These are phyloP conservation scores for Microbotryum silenes-acaulis DNA, from an alignment of 1,284 basidiomycete species.

Conservation along the genomic window DNA sequence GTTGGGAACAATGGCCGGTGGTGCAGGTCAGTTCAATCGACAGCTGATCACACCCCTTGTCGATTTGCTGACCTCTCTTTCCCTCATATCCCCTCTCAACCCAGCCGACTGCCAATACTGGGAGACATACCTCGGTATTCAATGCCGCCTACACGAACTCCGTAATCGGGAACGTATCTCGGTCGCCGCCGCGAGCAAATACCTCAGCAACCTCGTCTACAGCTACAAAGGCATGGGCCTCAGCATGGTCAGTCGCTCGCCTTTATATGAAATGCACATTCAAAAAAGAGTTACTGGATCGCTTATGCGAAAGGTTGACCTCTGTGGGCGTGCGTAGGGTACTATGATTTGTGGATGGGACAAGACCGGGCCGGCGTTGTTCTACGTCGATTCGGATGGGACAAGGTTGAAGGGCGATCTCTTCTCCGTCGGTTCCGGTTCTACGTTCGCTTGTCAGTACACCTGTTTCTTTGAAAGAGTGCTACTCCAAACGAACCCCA, in stretches of 20 bases:
- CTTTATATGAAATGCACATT: too few species aligned
- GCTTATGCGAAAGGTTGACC: too few species aligned
- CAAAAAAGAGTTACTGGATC: too few species aligned
- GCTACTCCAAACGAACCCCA: too few species aligned
- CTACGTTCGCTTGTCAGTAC: slow-evolving; percentile 77
- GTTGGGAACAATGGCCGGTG: slow-evolving; percentile 97
- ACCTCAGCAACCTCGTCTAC: slow-evolving; percentile 94
- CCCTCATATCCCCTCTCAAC: background rate
- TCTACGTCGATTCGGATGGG: slow-evolving; percentile 98
- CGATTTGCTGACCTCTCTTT: background rate
- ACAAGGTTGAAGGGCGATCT: slow-evolving; percentile 90
- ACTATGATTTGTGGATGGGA: slow-evolving; percentile 99
- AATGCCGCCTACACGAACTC: slow-evolving; percentile 93
- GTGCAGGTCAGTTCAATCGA: slow-evolving; percentile 60
- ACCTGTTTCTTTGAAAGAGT: background rate
- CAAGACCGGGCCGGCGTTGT: slow-evolving; percentile 97
- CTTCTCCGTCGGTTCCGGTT: slow-evolving; percentile 97
- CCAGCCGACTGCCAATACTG: slow-evolving; percentile 87
- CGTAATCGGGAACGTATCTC: slow-evolving; percentile 96
- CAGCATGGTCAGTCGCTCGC: slow-evolving; percentile 65
- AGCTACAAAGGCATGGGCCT: slow-evolving; percentile 98
- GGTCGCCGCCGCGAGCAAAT: slow-evolving; percentile 96
- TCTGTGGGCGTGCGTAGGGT: slow-evolving; percentile 44
- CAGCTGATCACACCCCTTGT: too few species aligned
- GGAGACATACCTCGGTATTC: slow-evolving; percentile 98